Evolutionary conservation across 1,139 yeast genomes (phyloP).

Genomic region (Scheffersomyces parashehatae): DNA sequence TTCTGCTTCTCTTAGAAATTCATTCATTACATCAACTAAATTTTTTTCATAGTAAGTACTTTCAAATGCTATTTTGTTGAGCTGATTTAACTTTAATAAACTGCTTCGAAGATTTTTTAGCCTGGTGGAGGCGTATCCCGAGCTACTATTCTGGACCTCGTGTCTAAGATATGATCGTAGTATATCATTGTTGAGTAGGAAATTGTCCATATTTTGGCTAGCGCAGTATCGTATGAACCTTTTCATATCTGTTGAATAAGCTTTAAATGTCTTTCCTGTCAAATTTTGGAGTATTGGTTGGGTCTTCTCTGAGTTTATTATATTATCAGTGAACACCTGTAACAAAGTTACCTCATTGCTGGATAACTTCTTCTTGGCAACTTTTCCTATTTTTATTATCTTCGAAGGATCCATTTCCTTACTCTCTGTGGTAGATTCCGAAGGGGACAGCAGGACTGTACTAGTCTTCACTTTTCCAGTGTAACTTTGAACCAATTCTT

Average conservation of each 20-base stretch:
- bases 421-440: background rate
- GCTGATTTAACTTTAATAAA: slow-evolving; percentile 3
- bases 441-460: too few relatives aligned
- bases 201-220: background rate
- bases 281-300: background rate
- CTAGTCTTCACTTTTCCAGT: background rate
- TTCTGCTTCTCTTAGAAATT: background rate
- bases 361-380: background rate
- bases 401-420: background rate
- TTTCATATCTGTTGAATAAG: slow-evolving; percentile 5
- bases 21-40: background rate
- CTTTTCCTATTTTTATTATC: slow-evolving; percentile 1
- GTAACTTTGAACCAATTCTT: slow-evolving; percentile 1
- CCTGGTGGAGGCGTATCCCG: slow-evolving; percentile 1
- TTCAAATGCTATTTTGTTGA: slow-evolving; percentile 3
- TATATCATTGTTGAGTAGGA: slow-evolving; percentile 1
- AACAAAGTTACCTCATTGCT: background rate
- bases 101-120: slow-evolving; percentile 6
- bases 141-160: slow-evolving; percentile 1
- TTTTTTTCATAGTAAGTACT: background rate
- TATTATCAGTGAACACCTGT: slow-evolving; percentile 1
- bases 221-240: slow-evolving; percentile 4
- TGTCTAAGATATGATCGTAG: slow-evolving; percentile 1
- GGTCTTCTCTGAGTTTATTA: slow-evolving; percentile 1
- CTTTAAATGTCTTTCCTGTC: slow-evolving; percentile 4